Percentiles rank a stretch among this genome's conserved stretches.
Conservation (phyloP, 345 rosid species). For the Pistacia integerrima region DNA sequence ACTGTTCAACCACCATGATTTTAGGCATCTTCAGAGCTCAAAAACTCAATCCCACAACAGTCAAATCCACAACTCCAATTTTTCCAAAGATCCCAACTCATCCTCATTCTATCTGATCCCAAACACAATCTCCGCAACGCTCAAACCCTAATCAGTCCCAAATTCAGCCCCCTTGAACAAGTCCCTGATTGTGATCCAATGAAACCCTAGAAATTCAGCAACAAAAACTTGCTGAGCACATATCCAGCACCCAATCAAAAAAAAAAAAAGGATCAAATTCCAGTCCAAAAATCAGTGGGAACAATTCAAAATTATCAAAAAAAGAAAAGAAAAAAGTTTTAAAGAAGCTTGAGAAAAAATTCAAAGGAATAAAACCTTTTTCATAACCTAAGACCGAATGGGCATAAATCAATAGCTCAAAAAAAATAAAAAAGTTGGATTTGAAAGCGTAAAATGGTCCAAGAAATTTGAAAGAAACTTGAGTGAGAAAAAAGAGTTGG, state of each 20-base stretch:
- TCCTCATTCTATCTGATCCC: constrained; percentile 11
- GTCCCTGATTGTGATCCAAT: constrained; percentile 31
- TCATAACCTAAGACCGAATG: constrained; percentile 26
- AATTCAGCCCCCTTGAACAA: constrained; percentile 25
- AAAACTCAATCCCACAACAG: constrained; percentile 17
- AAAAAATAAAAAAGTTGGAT: constrained; percentile 13
- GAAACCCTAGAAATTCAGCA: constrained; percentile 38
- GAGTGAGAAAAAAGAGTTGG: background rate
- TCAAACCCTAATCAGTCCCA: constrained; percentile 33
- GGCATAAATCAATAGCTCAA: constrained; percentile 42
- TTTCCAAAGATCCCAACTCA: constrained; percentile 25
- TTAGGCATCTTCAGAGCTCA: constrained; percentile 28
- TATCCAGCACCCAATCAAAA: constrained; percentile 13
- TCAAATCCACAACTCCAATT: constrained; percentile 22
- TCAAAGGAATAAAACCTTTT: constrained; percentile 14
- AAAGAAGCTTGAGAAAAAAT: background rate
- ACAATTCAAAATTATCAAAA: background rate
- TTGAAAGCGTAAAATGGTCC: constrained; percentile 5
- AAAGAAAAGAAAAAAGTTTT: background rate
- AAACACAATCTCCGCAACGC: constrained; percentile 13
- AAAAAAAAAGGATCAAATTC: constrained; percentile 16
- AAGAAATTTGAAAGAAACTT: background rate
- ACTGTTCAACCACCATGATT: constrained; percentile 24
- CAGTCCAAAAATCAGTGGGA: background rate
- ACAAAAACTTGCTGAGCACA: constrained; percentile 27